Percentiles rank a stretch among this genome's conserved stretches.
phyloP scores from a whole-genome alignment of 1,284 basidiomycete genomes.

The Leccinum solheimii region DNA sequence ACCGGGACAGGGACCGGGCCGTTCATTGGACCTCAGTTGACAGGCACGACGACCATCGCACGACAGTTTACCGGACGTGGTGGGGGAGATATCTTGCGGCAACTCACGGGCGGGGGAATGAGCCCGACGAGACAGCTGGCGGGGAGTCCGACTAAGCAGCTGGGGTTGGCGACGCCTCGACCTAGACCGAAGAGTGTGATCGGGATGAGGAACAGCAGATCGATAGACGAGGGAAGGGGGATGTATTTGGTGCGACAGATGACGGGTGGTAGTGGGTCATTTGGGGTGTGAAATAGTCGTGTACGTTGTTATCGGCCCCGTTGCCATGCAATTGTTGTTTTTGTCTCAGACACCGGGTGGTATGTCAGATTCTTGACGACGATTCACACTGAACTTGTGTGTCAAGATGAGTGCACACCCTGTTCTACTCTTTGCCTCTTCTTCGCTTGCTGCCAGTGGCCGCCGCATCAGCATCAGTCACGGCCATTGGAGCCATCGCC shows the following conservation, averaged over 20 bases:
- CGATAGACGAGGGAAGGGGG: conserved; percentile 60
- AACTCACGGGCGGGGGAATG: conserved; percentile 65
- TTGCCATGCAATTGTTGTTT: conserved; percentile 23
- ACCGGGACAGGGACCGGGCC: conserved; percentile 29
- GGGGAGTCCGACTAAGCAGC: conserved; percentile 59
- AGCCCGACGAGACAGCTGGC: conserved; percentile 58
- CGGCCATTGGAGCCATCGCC: conserved; percentile 4
- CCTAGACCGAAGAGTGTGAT: conserved; percentile 66
- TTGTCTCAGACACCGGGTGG: not conserved
- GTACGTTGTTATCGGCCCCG: conserved; percentile 1
- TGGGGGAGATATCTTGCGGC: conserved; percentile 49
- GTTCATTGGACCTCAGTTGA: conserved; percentile 52
- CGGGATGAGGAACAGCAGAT: conserved; percentile 56
- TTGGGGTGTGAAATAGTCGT: conserved; percentile 22
- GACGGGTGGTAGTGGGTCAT: conserved; percentile 52
- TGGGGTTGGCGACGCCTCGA: conserved; percentile 37
- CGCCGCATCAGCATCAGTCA: conserved; percentile 5
- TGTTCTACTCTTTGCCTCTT: not conserved
- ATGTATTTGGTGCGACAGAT: conserved; percentile 70
- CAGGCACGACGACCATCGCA: conserved; percentile 70
- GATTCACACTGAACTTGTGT: not conserved
- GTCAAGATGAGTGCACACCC: not conserved
- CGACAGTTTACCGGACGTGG: conserved; percentile 71
- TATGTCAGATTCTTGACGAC: not conserved
- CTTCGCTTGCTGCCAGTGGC: conserved; percentile 3